These are phyloP conservation scores for Crinitomyces ghanaensis DNA, from an alignment of 805 yeast genomes.

Conservation along the genomic window DNA sequence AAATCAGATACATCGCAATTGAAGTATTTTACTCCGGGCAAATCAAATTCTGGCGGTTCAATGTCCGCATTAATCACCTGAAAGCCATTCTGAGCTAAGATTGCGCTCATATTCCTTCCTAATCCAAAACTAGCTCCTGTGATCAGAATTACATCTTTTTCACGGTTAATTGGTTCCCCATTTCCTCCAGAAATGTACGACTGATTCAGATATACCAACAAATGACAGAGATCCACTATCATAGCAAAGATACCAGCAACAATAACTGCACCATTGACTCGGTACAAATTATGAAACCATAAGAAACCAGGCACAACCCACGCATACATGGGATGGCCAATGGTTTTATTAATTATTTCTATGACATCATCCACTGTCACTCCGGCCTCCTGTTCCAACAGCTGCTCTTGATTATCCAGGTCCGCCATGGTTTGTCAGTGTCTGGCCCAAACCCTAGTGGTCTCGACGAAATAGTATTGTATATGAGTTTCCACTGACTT, in stretches of 20 bases:
- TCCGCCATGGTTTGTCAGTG: too few species aligned
- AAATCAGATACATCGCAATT: slow-evolving; percentile 59
- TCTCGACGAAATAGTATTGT: too few species aligned
- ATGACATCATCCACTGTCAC: slow-evolving; percentile 8
- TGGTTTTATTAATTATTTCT: slow-evolving; percentile 5
- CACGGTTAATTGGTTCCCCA: slow-evolving; percentile 3
- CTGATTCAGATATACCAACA: slow-evolving; percentile 3
- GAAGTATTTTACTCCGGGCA: slow-evolving; percentile 40
- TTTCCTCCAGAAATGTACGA: slow-evolving; percentile 6
- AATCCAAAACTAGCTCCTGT: slow-evolving; percentile 84
- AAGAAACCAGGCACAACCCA: slow-evolving; percentile 8
- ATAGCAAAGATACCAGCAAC: slow-evolving; percentile 3
- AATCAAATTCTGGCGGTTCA: slow-evolving; percentile 27
- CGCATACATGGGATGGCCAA: slow-evolving; percentile 9
- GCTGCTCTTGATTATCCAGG: too few species aligned
- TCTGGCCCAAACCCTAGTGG: too few species aligned
- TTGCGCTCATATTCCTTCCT: slow-evolving; percentile 52
- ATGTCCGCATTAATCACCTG: slow-evolving; percentile 61
- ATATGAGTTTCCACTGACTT: too few species aligned
- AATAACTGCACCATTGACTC: not conserved
- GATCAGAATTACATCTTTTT: slow-evolving; percentile 49
- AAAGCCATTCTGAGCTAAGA: slow-evolving; percentile 35
- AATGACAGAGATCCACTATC: slow-evolving; percentile 5
- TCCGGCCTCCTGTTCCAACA: too few species aligned
- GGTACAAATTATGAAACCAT: not conserved